These are phyloP conservation scores for Potentilla sterilis DNA, from an alignment of 306 rosid genomes.

Conservation along the genomic window DNA sequence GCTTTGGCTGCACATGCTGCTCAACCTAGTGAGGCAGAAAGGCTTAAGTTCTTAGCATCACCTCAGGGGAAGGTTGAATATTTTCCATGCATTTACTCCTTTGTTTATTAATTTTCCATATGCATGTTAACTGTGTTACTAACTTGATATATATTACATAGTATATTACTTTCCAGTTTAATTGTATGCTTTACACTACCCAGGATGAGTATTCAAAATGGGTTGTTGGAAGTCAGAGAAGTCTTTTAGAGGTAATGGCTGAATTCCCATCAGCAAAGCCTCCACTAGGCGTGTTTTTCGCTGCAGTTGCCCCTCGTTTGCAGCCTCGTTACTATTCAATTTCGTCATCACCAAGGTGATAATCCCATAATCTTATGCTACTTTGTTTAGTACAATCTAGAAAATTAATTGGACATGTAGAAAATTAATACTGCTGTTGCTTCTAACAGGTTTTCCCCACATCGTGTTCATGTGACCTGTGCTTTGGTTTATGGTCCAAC, in stretches of 20 bases:
- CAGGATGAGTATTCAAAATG: slow-evolving; percentile 96
- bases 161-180: slow-evolving; percentile 3
- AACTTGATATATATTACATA: neutral
- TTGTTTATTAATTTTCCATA: slow-evolving; percentile 3
- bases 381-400: slow-evolving; percentile 2
- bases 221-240: slow-evolving; percentile 87
- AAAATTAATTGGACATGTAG: neutral
- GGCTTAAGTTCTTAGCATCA: slow-evolving; percentile 73
- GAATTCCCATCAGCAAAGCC: slow-evolving; percentile 93
- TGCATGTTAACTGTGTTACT: neutral
- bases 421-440: slow-evolving; percentile 17
- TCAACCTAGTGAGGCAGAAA: slow-evolving; percentile 76
- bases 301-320: slow-evolving; percentile 84
- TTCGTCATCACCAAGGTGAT: slow-evolving; percentile 93
- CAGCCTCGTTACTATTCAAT: slow-evolving; percentile 96
- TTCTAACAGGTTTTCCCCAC: slow-evolving; percentile 55
- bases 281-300: slow-evolving; percentile 94
- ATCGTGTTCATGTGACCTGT: slow-evolving; percentile 86
- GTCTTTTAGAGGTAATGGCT: slow-evolving; percentile 89
- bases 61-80: slow-evolving; percentile 81
- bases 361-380: neutral
- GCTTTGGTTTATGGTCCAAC: slow-evolving; percentile 87
- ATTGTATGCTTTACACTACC: slow-evolving; percentile 8
- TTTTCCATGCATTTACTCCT: slow-evolving; percentile 6
- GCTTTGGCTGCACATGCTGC: slow-evolving; percentile 88